Conservation (phyloP, 805 yeast species). For the Sugiyamaella americana region DNA sequence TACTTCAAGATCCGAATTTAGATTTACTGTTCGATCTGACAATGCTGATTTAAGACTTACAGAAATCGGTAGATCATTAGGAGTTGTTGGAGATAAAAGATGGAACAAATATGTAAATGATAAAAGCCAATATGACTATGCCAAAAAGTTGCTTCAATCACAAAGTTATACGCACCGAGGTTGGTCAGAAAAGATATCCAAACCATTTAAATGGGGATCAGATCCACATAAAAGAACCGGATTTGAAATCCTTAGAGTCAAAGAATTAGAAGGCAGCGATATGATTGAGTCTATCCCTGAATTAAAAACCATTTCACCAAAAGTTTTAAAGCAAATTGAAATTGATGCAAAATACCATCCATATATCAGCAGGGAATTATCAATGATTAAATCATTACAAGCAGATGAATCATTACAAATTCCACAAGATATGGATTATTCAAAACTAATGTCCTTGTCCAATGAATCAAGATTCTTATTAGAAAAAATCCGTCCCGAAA, state of each 20-base stretch:
- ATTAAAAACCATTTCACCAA: conserved; percentile 32
- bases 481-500: conserved; percentile 73
- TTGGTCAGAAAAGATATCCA: conserved; percentile 49
- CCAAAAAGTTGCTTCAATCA: conserved; percentile 41
- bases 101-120: conserved; percentile 46
- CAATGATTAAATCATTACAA: conserved; percentile 66
- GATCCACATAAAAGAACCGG: conserved; percentile 48
- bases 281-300: conserved; percentile 35
- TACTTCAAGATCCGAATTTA: conserved; percentile 89
- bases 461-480: conserved; percentile 65
- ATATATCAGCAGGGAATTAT: conserved; percentile 64
- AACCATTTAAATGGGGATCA: conserved; percentile 30
- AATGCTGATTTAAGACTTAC: conserved; percentile 89
- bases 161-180: conserved; percentile 46
- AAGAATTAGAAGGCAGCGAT: conserved; percentile 30
- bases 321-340: conserved; percentile 56
- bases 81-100: conserved; percentile 60
- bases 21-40: conserved; percentile 85
- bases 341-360: conserved; percentile 83
- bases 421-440: conserved; percentile 65
- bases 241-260: conserved; percentile 63
- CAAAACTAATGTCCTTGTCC: conserved; percentile 56
- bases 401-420: conserved; percentile 73
- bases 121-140: conserved; percentile 37
- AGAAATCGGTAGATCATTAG: conserved; percentile 53